Evolutionary conservation across 2,329 filamentous ascomycete genomes (phyloP).

Genomic region (Trichothecium roseum): DNA sequence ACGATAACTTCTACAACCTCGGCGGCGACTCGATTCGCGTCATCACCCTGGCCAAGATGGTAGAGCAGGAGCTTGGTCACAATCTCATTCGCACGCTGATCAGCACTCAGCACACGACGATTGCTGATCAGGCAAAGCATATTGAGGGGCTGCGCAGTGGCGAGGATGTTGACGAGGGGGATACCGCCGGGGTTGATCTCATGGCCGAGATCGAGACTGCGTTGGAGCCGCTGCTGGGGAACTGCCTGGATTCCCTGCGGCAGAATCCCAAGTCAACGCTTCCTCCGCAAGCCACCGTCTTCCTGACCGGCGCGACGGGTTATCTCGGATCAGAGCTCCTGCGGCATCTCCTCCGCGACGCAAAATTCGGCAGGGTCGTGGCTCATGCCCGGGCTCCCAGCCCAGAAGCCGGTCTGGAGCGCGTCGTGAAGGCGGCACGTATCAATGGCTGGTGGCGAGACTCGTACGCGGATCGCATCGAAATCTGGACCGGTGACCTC

Average conservation of each 20-base stretch:
- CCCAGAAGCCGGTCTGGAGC: constrained; percentile 44
- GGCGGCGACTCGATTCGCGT: constrained; percentile 30
- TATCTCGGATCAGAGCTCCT: constrained; percentile 76
- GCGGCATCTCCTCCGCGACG: constrained; percentile 52
- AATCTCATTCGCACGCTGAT: not conserved
- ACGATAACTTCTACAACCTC: constrained; percentile 28
- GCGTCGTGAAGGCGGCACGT: constrained; percentile 34
- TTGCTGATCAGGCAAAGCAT: not conserved
- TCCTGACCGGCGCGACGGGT: constrained; percentile 66
- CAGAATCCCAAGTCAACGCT: not conserved
- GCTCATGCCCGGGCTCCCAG: constrained; percentile 62
- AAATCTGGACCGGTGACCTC: constrained; percentile 10
- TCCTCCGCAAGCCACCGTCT: constrained; percentile 39
- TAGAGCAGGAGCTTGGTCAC: not conserved
- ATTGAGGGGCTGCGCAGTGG: not conserved
- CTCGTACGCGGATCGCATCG: constrained; percentile 1
- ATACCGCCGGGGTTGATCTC: not conserved
- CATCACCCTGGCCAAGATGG: not conserved
- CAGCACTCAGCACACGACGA: not conserved
- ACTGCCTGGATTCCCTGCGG: not conserved
- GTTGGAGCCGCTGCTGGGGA: not conserved
- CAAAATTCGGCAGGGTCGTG: constrained; percentile 40
- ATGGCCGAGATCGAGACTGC: not conserved
- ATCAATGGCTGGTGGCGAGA: constrained; percentile 8
- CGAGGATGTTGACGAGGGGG: not conserved